Base-by-base conservation (phyloP, 352 stramenopile species). In the Globisporangium perplexum region DNA sequence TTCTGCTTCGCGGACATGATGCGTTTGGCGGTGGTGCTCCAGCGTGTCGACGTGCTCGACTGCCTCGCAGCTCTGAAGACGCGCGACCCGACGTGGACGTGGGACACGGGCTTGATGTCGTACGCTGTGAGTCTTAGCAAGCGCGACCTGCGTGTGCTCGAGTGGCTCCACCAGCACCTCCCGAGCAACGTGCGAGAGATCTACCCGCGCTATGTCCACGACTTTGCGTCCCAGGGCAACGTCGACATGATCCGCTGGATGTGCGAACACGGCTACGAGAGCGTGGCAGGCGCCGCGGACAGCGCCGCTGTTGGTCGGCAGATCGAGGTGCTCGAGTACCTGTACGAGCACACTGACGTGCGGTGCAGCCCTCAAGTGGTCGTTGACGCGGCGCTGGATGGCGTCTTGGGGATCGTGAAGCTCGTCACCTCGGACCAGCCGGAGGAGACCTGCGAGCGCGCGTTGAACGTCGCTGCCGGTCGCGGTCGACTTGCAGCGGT, bases 141-240 rank as follows among this genome's bases (percentile, higher is more conserved):
- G 1, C 38, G 45, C 31, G 36, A 38, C 5, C 1, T 48, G 6
- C n/a, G 12, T 1, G 18, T 48, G 6, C 50, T 55, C 50, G 6
- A 36, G 18, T 55, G 50, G 50, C 26, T 55, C 3, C n/a, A 22
- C 39, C 12, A 3, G 22, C 50, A 46, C 30, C n/a, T 57, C 41
- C 51, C 51, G 0, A 20, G 6, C 2, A 17, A 49, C 17, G 14
- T 38, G 20, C 46, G 46, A 14, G n/a, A 20, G n/a, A 7, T 57
- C 2, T 18, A n/a, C 22, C 12, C 7, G 22, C 7, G n/a, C 14
- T 11, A 10, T 6, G 2, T 39, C 30, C 6, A 22, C 31, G 31
- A 11, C 11, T 4, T 36, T 7, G 31, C 31, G 31, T 2, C 4
- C 31, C 31, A 36, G 11, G 31, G 31, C 31, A 7, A 36, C 7